Percentiles rank a stretch among this genome's conserved stretches.
phyloP scores from a whole-genome alignment of 176 grass and related monocot genomes.

The Eleusine coracana region DNA sequence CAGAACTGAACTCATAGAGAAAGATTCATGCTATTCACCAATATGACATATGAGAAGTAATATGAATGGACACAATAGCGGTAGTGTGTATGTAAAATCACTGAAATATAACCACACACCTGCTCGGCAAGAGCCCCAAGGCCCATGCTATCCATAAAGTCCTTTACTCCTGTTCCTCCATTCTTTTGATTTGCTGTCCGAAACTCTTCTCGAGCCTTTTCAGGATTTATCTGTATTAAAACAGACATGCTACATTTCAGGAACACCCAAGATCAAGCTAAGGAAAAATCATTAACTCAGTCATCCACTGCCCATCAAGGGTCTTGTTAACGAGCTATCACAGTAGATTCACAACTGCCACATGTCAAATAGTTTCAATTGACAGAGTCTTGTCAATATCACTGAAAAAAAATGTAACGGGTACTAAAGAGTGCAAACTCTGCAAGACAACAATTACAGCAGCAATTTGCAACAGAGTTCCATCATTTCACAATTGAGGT shows the following conservation, averaged over 20 bases:
- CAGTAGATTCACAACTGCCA: background rate
- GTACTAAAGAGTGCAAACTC: background rate
- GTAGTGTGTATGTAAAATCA: conserved; percentile 4
- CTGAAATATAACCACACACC: conserved; percentile 48
- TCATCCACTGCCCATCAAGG: background rate
- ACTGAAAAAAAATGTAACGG: background rate
- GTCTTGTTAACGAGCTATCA: background rate
- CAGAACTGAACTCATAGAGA: conserved; percentile 9
- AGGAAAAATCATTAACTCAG: background rate
- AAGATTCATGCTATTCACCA: conserved; percentile 3
- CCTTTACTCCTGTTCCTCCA: conserved; percentile 85
- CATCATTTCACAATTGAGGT: background rate
- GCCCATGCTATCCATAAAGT: conserved; percentile 99
- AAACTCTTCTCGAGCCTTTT: conserved; percentile 89
- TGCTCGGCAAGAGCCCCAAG: conserved; percentile 86
- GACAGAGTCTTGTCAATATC: background rate
- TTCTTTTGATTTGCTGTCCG: conserved; percentile 69
- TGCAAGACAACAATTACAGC: background rate
- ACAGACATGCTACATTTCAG: conserved; percentile 6
- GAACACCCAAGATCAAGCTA: background rate
- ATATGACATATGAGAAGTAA: conserved; percentile 11
- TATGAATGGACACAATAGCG: background rate
- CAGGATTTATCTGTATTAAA: conserved; percentile 84
- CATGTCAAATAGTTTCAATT: background rate
- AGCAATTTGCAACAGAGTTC: background rate